Base-by-base conservation (phyloP, 2,329 filamentous ascomycete genomes). In the Colletotrichum tropicale region DNA sequence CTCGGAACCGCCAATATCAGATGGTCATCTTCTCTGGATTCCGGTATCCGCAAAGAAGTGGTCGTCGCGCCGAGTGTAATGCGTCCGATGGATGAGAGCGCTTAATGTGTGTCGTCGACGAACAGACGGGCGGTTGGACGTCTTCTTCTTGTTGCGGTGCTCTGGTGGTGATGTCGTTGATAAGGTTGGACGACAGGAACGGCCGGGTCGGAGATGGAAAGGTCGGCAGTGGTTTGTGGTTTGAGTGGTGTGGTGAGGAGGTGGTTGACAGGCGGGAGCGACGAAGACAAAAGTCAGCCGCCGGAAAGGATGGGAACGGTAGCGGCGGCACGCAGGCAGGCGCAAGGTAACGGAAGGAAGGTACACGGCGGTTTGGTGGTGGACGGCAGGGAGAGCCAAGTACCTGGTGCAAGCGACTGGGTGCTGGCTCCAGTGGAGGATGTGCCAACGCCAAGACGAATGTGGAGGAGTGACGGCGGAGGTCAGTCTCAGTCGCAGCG, bases 1-100 rank as follows among this genome's bases (percentile, higher is more conserved):
- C 79, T 76, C 75, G 77, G 74, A 71, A 73, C 68, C 71, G 78
- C 75, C 66, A 74, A 77, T 79, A 81, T 78, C 78, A 73, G 74
- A 74, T 79, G 74, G 70, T 71, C 66, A 73, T 76, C 48, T 36
- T 69, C 60, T 43, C 66, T 74, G 70, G 78, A 75, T 76, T 24
- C 43, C 43, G 43, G 43, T 48, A 21, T 78, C 67, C 69, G 78
- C 26, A 15, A 16, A 70, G 77, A 80, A 76, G 78, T 82, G 82
- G 83, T 83, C 65, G 69, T 72, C 69, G 56, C 38, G 38, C 56
- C 26, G 18, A 52, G 58, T 58, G 58, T 36, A 9, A 73, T 32
- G 58, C 58, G 58, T 34, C n/a, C n/a, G 64, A 56, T 43, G 70
- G 70, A 21, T 32, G 56, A n/a, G 43, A 38, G 65, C 34, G 28